Conservation (phyloP, 2,329 filamentous ascomycete species). For the Epichloe amarillans region DNA sequence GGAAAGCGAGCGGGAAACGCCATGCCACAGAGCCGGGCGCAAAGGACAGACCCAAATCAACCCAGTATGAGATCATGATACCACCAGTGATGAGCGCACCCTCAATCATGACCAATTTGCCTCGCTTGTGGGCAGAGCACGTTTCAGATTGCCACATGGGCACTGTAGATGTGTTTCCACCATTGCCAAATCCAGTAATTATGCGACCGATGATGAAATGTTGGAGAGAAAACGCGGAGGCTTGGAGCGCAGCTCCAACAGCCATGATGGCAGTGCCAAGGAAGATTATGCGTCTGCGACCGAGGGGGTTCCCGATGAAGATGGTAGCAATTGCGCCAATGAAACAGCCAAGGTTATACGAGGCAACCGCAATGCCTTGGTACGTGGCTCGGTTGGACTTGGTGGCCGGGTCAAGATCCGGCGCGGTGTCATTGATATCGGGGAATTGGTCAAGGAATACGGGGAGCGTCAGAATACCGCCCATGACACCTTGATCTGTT, state of each 20-base stretch:
- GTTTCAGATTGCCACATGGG: slow-evolving; percentile 51
- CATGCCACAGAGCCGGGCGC: slow-evolving; percentile 28
- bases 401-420: slow-evolving; percentile 21
- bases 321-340: slow-evolving; percentile 52
- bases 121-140: slow-evolving; percentile 41
- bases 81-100: slow-evolving; percentile 44
- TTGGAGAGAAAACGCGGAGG: slow-evolving; percentile 37
- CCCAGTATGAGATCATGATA: slow-evolving; percentile 46
- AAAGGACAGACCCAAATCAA: slow-evolving; percentile 44
- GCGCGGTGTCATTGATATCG: slow-evolving; percentile 30
- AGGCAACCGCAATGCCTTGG: slow-evolving; percentile 41
- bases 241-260: slow-evolving; percentile 47
- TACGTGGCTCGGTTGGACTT: slow-evolving; percentile 33
- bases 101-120: slow-evolving; percentile 49
- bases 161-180: slow-evolving; percentile 40
- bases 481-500: slow-evolving; percentile 63
- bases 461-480: slow-evolving; percentile 55
- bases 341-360: slow-evolving; percentile 48
- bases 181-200: slow-evolving; percentile 45
- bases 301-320: slow-evolving; percentile 50
- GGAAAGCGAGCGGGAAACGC: slow-evolving; percentile 46
- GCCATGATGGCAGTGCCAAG: slow-evolving; percentile 43
- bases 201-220: slow-evolving; percentile 47
- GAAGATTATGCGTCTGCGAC: slow-evolving; percentile 45
- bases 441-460: slow-evolving; percentile 46